Evolutionary conservation across 768 basidiomycete species (phyloP), one percentile per base, ranked within the genome.

Genomic region (Chalciporus pseudorubinellus): DNA sequence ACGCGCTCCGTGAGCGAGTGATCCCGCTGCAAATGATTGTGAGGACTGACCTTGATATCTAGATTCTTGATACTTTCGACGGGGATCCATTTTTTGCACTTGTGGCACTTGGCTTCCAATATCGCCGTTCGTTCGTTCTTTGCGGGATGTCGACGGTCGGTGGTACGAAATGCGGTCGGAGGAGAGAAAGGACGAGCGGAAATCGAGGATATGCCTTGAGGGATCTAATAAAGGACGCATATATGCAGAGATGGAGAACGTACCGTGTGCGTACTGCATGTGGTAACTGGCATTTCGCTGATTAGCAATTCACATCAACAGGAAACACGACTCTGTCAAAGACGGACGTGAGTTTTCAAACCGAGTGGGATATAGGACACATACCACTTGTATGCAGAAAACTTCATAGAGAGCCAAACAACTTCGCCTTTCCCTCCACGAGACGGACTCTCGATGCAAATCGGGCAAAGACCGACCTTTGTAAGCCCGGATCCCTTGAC

Each of bases 381-480:
- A 14, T 52, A 84, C 86, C 73, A 89, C 88, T 91, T 90, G 73
- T 83, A 90, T 18, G 89, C 89, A 13, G 84, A 87, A 61, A 86
- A 84, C 58, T 90, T 90, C 80, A 83, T 89, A 2, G 82, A 79
- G 29, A 89, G 67, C 89, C 90, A 92, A 22, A 85, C 53, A 34
- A 76, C 74, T 59, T 79, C 81, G 3, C 79, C 79, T 49, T 78
- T 78, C 0, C 89, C 89, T 1, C 87, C 87, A 9, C 89, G 78
- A 19, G 69, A 70, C 4, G 61, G 64, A 33, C 73, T 66, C 66
- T 90, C 89, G 38, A 81, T 65, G 59, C 90, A 92, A 44, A 92
- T 78, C 0, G 90, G 90, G 58, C 90, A 92, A 31, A 90, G 63
- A 2, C 89, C 90, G 0, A 84, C 78, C 69, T 92, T 92, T 3